A percentile compares a stretch with the other conserved stretches of the same genome.
phyloP scores from a whole-genome alignment of 1,139 yeast genomes.

The Yamadazyma spencermartinsiae region DNA sequence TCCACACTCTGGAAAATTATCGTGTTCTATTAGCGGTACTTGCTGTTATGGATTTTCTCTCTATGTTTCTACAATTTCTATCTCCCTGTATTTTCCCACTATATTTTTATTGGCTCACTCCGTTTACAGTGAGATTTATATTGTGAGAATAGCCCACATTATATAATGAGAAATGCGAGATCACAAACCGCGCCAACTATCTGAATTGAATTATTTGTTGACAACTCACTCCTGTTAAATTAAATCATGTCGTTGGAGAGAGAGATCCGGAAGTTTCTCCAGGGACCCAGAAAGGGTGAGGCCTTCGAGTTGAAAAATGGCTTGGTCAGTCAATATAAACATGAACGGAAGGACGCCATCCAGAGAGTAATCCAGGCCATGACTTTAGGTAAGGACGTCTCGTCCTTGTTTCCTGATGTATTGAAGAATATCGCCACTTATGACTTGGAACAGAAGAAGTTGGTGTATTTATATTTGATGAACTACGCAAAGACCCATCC shows the following conservation, averaged over 20 bases:
- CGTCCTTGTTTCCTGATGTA: conserved; percentile 92
- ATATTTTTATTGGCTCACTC: no score
- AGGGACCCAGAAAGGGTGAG: conserved; percentile 64
- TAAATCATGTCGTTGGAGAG: conserved; percentile 40
- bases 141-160: no score
- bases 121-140: no score
- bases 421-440: conserved; percentile 95
- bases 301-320: conserved; percentile 87
- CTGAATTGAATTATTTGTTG: no score
- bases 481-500: conserved; percentile 97
- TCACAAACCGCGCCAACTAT: neutral
- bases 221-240: no score
- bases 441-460: conserved; percentile 93
- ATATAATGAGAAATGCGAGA: no score
- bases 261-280: conserved; percentile 44
- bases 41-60: no score
- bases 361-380: conserved; percentile 96
- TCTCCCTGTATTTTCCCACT: no score
- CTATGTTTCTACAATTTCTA: no score
- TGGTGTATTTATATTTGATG: conserved; percentile 93
- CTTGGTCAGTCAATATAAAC: conserved; percentile 90
- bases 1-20: no score
- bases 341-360: conserved; percentile 93
- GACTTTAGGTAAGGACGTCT: conserved; percentile 98
- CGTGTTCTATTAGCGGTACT: no score